A percentile compares a stretch with the other conserved stretches of the same genome.
Evolutionary conservation across 2,329 filamentous ascomycete genomes (phyloP).

Genomic region (Talaromyces verruculosus): DNA sequence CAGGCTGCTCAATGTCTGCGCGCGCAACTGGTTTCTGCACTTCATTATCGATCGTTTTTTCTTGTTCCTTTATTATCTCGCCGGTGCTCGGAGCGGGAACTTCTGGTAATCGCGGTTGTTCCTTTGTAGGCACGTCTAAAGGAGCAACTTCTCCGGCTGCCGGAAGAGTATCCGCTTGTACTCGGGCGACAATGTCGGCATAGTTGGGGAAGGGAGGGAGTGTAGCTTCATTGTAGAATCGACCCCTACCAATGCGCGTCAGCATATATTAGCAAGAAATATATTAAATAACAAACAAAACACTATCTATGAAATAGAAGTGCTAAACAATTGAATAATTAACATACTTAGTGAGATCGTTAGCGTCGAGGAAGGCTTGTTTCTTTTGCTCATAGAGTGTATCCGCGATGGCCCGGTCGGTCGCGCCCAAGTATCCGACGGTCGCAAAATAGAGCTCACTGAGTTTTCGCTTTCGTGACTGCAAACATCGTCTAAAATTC

Average conservation of each 20-base stretch:
- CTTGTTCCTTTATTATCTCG: background rate
- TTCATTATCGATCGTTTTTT: slow-evolving; percentile 10
- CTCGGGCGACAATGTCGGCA: slow-evolving; percentile 34
- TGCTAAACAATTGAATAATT: slow-evolving; percentile 19
- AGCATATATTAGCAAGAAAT: slow-evolving; percentile 21
- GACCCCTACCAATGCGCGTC: slow-evolving; percentile 48
- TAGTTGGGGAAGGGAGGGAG: slow-evolving; percentile 46
- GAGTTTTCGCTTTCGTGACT: slow-evolving; percentile 86
- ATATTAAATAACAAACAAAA: background rate
- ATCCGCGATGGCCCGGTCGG: slow-evolving; percentile 58
- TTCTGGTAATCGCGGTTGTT: background rate
- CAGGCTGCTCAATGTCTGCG: slow-evolving; percentile 19
- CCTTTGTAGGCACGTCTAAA: background rate
- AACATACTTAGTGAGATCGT: slow-evolving; percentile 59
- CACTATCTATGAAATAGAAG: background rate
- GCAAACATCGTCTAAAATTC: slow-evolving; percentile 57
- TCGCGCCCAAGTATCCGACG: slow-evolving; percentile 53
- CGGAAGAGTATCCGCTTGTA: slow-evolving; percentile 29
- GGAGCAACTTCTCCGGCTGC: slow-evolving; percentile 41
- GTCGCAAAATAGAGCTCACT: slow-evolving; percentile 83
- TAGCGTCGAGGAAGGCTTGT: slow-evolving; percentile 56
- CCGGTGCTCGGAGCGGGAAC: background rate
- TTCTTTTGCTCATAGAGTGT: slow-evolving; percentile 52
- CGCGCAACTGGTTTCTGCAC: slow-evolving; percentile 22
- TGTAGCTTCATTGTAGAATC: slow-evolving; percentile 57